A percentile compares a stretch with the other conserved stretches of the same genome.
Evolutionary conservation across 768 basidiomycete species (phyloP).

Genomic region (Russula sp.): DNA sequence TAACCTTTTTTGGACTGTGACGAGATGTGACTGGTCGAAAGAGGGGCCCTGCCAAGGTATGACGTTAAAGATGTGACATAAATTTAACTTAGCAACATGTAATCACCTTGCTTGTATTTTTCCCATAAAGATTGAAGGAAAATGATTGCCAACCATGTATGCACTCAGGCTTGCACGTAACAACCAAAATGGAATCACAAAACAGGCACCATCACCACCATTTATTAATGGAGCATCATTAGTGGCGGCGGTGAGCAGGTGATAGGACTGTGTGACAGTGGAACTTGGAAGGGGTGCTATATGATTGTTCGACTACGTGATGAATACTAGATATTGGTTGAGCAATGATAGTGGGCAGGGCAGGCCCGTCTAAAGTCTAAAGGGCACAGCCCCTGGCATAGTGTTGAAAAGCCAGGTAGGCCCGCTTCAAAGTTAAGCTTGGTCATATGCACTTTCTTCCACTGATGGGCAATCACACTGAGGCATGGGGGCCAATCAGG

Average conservation of each 20-base stretch:
- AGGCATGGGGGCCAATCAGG: conserved; percentile 15
- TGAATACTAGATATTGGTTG: conserved; percentile 52
- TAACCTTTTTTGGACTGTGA: too few relatives aligned
- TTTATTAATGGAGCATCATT: not conserved
- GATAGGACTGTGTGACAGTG: not conserved
- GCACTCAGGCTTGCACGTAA: too few relatives aligned
- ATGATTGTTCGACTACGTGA: not conserved
- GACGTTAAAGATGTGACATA: too few relatives aligned
- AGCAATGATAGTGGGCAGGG: conserved; percentile 37
- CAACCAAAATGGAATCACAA: not conserved
- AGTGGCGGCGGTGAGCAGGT: not conserved
- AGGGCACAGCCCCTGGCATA: conserved; percentile 34
- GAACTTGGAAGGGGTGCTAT: not conserved
- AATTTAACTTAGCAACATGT: too few relatives aligned
- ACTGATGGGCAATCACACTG: conserved; percentile 86
- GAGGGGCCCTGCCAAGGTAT: too few relatives aligned
- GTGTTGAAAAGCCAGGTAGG: conserved; percentile 20
- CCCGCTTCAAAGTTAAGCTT: conserved; percentile 24
- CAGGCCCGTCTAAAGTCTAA: conserved; percentile 47
- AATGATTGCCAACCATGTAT: too few relatives aligned
- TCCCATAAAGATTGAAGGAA: too few relatives aligned
- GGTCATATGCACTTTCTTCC: conserved; percentile 56
- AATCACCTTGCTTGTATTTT: too few relatives aligned
- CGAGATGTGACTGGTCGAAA: too few relatives aligned
- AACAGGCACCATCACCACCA: not conserved